A percentile compares a stretch with the other conserved stretches of the same genome.
phyloP scores from a whole-genome alignment of 257 asterid species.

The Primulina eburnea region DNA sequence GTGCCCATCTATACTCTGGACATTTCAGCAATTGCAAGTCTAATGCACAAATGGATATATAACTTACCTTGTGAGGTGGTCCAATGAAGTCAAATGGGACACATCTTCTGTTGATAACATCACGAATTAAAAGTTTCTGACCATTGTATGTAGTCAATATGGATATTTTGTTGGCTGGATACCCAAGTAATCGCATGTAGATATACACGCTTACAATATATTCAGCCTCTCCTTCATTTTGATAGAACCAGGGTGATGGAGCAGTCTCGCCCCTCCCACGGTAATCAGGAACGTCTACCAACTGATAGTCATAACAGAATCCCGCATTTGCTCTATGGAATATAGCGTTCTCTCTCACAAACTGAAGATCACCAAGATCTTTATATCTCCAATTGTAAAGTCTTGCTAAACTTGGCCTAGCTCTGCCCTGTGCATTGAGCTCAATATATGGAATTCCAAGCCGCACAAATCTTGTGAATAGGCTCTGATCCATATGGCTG shows the following conservation, averaged over 20 bases:
- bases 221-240: constrained; percentile 99
- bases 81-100: constrained; percentile 91
- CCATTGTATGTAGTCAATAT: constrained; percentile 96
- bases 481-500: constrained; percentile 99
- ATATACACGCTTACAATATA: constrained; percentile 86
- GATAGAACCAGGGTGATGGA: constrained; percentile 99
- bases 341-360: constrained; percentile 56
- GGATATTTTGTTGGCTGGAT: constrained; percentile 92
- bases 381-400: constrained; percentile 97
- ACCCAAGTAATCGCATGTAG: constrained; percentile 95
- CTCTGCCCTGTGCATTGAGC: constrained; percentile 98
- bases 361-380: constrained; percentile 92
- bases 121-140: constrained; percentile 96
- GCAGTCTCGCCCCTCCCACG: constrained; percentile 93
- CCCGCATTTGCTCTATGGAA: constrained; percentile 86
- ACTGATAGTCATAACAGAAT: constrained; percentile 82
- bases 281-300: constrained; percentile 89
- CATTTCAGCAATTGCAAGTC: constrained; percentile 17
- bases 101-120: constrained; percentile 88
- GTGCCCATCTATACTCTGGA: neutral
- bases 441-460: constrained; percentile 95
- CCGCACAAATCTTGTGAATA: constrained; percentile 94
- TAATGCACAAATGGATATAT: constrained; percentile 10
- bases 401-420: constrained; percentile 91
- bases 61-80: constrained; percentile 82